These are phyloP conservation scores for Trametes hirsuta DNA, from an alignment of 1,284 basidiomycete genomes.

Conservation along the genomic window DNA sequence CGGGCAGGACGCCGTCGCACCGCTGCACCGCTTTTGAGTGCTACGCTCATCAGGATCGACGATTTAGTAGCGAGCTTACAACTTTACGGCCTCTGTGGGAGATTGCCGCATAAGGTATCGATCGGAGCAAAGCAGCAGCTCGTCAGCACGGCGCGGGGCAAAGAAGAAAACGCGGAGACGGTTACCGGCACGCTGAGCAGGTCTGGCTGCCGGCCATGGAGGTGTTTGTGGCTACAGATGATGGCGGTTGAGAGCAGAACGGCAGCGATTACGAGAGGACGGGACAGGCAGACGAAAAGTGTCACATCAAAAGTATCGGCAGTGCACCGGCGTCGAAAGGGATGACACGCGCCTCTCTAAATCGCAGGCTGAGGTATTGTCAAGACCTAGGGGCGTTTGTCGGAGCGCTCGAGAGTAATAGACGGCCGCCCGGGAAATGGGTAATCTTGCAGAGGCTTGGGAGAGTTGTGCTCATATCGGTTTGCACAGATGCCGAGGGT, in stretches of 20 bases:
- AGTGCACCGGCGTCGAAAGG: too few species aligned
- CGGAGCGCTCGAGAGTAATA: too few species aligned
- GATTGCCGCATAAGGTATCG: neutral
- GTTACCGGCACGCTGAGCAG: constrained; percentile 32
- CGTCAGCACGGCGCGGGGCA: neutral
- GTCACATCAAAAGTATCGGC: too few species aligned
- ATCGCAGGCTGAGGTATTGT: too few species aligned
- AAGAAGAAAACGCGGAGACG: neutral
- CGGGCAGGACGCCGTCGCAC: constrained; percentile 30
- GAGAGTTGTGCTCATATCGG: too few species aligned
- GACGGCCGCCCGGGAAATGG: too few species aligned
- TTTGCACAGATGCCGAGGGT: too few species aligned
- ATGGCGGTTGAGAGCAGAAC: neutral
- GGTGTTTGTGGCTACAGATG: neutral
- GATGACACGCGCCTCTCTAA: too few species aligned
- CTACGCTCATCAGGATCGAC: neutral
- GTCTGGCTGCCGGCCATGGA: constrained; percentile 25
- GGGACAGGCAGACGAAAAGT: too few species aligned
- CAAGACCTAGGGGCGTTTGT: too few species aligned
- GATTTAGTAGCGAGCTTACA: constrained; percentile 14
- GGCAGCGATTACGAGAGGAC: neutral
- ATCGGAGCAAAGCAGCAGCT: neutral
- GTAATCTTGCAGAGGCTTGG: too few species aligned
- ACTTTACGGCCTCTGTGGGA: constrained; percentile 31
- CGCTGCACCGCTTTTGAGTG: constrained; percentile 22